Percentiles rank a stretch among this genome's conserved stretches.
These are phyloP conservation scores for Setaria viridis DNA, from an alignment of 202 grass and related monocot species.

Conservation along the genomic window DNA sequence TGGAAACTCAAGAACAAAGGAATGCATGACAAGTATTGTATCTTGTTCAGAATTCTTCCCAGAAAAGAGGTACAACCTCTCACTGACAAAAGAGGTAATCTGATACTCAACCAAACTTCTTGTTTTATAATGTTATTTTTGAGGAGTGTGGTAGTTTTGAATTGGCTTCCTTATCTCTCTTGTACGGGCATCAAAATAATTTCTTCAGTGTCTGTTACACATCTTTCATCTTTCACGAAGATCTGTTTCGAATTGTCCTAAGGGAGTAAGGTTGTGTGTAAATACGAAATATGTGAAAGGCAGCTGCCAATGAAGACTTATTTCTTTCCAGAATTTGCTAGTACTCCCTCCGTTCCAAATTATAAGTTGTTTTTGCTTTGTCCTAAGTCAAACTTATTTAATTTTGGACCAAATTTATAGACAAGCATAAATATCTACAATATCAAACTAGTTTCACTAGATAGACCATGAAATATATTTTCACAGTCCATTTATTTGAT, in stretches of 20 bases:
- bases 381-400: no score
- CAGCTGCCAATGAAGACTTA: neutral
- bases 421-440: no score
- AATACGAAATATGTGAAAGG: constrained; percentile 12
- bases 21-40: constrained; percentile 44
- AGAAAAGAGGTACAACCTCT: constrained; percentile 48
- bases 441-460: no score
- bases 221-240: neutral
- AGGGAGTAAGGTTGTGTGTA: neutral
- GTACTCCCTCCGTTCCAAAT: neutral
- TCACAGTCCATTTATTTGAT: no score
- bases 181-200: constrained; percentile 19
- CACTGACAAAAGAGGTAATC: constrained; percentile 73
- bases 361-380: no score
- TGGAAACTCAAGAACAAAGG: constrained; percentile 21
- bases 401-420: no score
- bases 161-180: constrained; percentile 12
- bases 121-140: constrained; percentile 19
- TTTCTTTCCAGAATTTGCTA: constrained; percentile 8
- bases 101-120: constrained; percentile 40
- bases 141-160: constrained; percentile 13
- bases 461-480: no score
- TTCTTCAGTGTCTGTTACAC: constrained; percentile 2
- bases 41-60: constrained; percentile 72
- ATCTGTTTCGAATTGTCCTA: constrained; percentile 20